phyloP scores from a whole-genome alignment of 2,329 filamentous ascomycete species.

The Talaromyces sp. region DNA sequence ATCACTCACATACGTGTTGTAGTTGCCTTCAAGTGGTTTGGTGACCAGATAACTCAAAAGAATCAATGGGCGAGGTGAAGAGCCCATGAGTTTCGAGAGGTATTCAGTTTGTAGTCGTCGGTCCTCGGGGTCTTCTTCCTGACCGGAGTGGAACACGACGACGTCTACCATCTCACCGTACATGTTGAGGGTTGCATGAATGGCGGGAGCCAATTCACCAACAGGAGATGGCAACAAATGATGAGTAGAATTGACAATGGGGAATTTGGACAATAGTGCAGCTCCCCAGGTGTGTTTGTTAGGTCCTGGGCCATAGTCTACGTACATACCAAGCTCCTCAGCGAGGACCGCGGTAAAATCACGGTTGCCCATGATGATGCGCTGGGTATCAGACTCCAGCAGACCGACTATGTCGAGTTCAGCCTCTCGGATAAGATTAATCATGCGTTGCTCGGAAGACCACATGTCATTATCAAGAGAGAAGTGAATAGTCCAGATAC shows the following conservation, averaged over 20 bases:
- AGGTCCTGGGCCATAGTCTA: constrained; percentile 92
- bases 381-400: constrained; percentile 86
- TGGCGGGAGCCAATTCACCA: constrained; percentile 90
- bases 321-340: constrained; percentile 97
- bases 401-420: constrained; percentile 97
- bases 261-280: constrained; percentile 92
- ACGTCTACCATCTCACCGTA: constrained; percentile 89
- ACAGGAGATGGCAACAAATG: constrained; percentile 91
- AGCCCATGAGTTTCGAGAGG: constrained; percentile 81
- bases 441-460: constrained; percentile 92
- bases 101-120: constrained; percentile 82
- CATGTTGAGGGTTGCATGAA: constrained; percentile 91
- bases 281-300: constrained; percentile 99
- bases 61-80: constrained; percentile 73
- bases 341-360: constrained; percentile 93
- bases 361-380: constrained; percentile 99
- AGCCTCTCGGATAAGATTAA: constrained; percentile 84
- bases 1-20: constrained; percentile 89
- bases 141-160: constrained; percentile 97
- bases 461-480: constrained; percentile 98
- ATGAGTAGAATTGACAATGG: constrained; percentile 94
- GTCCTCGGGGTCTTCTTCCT: constrained; percentile 94
- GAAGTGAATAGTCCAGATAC: constrained; percentile 99
- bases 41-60: constrained; percentile 91
- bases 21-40: constrained; percentile 86